Base-by-base conservation (phyloP, 1,139 yeast genomes). In the Pichia sp. region DNA sequence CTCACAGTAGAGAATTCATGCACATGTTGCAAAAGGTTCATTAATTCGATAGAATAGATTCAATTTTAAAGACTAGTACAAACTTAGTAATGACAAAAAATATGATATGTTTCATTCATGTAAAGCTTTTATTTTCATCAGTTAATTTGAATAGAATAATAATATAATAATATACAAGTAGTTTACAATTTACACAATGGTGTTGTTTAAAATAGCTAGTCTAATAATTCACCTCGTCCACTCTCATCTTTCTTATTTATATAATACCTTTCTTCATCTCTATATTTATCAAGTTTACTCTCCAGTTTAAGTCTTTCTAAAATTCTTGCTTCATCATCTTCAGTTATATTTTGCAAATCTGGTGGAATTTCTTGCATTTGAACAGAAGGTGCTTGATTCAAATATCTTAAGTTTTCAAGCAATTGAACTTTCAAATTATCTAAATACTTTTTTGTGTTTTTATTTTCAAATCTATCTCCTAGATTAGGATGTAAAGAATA, bases 331-430 rank as follows among this genome's bases (percentile, higher is more conserved):
- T 69, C 70, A 47, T 80, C 88, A 45, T 80, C 84, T 35, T 78
- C 78, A 30, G 75, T 66, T 52, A 83, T 63, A 47, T 85, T 85
- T 44, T 81, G 77, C 29, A 84, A 65, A 52, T 86, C 95, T 0
- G 95, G 95, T 3, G 96, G 95, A 6, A 84, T 74, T 50, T 83
- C 88, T 54, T 75, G 82, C 96, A 88, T 87, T 54, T 86, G 85
- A 5, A 91, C 97, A 49, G 94, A 81, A 4, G 98, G 99, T 0
- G 98, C 97, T 40, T 89, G 89, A 53, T 84, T 84, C 46, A 91
- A 63, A 56, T 71, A 83, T 50, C 97, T 64, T 40, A 93, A 66
- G 57, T 86, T 89, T 60, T 93, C 97, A 55, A 89, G 62, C 21
- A 88, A 76, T 49, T 84, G 81, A 42, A 77, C 78, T 51, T 78